phyloP scores from a whole-genome alignment of 169 alveolate species.

The Eimeria zaria region DNA sequence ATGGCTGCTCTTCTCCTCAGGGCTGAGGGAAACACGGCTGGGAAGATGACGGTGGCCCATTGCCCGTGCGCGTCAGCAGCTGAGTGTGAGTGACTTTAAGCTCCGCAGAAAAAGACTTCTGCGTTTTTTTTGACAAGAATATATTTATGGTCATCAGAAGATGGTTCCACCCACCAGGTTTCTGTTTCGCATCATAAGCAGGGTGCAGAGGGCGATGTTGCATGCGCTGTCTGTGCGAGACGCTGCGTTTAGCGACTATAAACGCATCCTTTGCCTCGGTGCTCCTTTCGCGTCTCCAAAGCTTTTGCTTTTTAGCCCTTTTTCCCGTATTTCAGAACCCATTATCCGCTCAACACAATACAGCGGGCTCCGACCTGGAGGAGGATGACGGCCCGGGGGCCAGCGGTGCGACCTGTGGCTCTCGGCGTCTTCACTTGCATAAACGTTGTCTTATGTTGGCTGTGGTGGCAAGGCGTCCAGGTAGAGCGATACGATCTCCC shows the following conservation, averaged over 20 bases:
- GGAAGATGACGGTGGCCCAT: neutral
- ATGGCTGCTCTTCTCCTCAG: neutral
- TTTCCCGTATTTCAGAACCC: neutral
- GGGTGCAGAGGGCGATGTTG: slow-evolving; percentile 15
- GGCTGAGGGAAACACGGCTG: slow-evolving; percentile 2
- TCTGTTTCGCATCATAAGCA: neutral
- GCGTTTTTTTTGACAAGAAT: neutral
- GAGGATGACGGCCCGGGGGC: slow-evolving; percentile 38
- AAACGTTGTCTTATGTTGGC: slow-evolving; percentile 16
- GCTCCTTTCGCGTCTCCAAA: neutral
- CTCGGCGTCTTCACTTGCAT: slow-evolving; percentile 28
- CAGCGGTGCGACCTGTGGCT: slow-evolving; percentile 57
- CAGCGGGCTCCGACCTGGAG: slow-evolving; percentile 9
- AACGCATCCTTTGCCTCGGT: neutral
- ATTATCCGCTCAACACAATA: neutral
- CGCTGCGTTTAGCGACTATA: neutral
- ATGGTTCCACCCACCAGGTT: neutral
- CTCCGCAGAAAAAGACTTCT: neutral
- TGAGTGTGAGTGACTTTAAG: neutral
- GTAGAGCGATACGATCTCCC: slow-evolving; percentile 61
- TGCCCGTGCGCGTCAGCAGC: neutral
- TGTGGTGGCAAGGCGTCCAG: slow-evolving; percentile 55
- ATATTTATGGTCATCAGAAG: neutral
- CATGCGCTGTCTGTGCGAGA: slow-evolving; percentile 36
- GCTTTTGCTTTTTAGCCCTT: neutral